Base-by-base conservation (phyloP, 805 yeast species). In the Nakazawaea ishiwadae region DNA sequence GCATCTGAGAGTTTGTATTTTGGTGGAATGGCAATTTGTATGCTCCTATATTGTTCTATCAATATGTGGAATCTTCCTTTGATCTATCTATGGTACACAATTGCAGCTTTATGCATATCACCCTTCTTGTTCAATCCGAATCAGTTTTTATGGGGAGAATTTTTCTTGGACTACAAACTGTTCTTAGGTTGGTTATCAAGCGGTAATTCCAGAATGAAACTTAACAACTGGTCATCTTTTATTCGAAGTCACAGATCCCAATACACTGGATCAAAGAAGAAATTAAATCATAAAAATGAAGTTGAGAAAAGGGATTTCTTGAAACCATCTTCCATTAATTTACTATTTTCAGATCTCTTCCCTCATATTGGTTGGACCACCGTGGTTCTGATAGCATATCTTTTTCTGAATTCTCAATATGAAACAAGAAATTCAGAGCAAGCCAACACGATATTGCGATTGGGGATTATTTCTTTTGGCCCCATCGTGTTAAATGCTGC, bases 71-170 rank as follows among this genome's bases (percentile, higher is more conserved):
- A 68, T 29, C 47, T 61, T 9, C 70, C 79, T 3, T 60, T 79
- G 28, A 44, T 78, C 11, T 84, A 85, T 74, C 82, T 84, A 59
- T 83, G 89, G 87, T 68, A 80, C 7, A 82, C 88, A 0, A 71
- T 81, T 20, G 54, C 75, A 12, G 81, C 88, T 0, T 66, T 84
- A 58, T 68, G 82, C 45, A 62, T 81, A 44, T 80, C 89, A 3
- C 93, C 93, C 5, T 81, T 81, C 50, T 58, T 84, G 31, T 84
- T 78, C 63, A 84, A 84, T 55, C 91, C 93, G 1, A 84, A 83
- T 56, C 91, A 84, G 52, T 84, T 81, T 49, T 71, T 79, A 4
- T 77, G 81, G 63, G 63, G 63, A 7, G 90, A 83, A 47, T 84
- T 80, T 54, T 82, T 84, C 52, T 59, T 81, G 40, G 91, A 84